Percentiles rank a stretch among this genome's conserved stretches.
These are phyloP conservation scores for Thalassiosira livingstoniorum DNA, from an alignment of 352 stramenopile species.

Conservation along the genomic window DNA sequence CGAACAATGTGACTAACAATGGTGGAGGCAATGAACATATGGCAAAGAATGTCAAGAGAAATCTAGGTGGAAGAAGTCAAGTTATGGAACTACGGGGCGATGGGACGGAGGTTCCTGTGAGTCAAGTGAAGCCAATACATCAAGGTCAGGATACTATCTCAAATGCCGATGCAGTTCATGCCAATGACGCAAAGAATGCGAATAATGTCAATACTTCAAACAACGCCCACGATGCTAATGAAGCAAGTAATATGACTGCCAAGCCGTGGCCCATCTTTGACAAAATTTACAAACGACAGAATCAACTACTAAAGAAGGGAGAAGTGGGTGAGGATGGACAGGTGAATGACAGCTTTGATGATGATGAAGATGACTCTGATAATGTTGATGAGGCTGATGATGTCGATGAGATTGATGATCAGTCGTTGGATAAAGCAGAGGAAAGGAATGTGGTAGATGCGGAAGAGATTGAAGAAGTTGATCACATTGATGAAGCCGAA, in stretches of 20 bases:
- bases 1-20: too few species aligned
- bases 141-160: too few species aligned
- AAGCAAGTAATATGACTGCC: not conserved
- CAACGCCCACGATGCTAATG: not conserved
- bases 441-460: conserved; percentile 19
- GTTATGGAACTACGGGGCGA: conserved; percentile 43
- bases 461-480: not conserved
- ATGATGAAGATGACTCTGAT: conserved; percentile 41
- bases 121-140: too few species aligned
- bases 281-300: conserved; percentile 61
- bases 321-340: conserved; percentile 29
- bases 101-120: conserved; percentile 48
- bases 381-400: conserved; percentile 9
- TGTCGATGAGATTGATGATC: conserved; percentile 1
- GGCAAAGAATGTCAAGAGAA: too few species aligned
- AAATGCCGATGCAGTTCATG: too few species aligned
- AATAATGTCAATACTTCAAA: not conserved
- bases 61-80: conserved; percentile 24
- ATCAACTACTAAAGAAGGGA: conserved; percentile 45
- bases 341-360: conserved; percentile 22
- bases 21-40: too few species aligned
- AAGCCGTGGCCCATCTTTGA: conserved; percentile 52
- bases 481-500: not conserved
- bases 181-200: too few species aligned
- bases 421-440: conserved; percentile 6